Evolutionary conservation across 177 flowering plant species (phyloP).

Genomic region (Vitis hybrid): DNA sequence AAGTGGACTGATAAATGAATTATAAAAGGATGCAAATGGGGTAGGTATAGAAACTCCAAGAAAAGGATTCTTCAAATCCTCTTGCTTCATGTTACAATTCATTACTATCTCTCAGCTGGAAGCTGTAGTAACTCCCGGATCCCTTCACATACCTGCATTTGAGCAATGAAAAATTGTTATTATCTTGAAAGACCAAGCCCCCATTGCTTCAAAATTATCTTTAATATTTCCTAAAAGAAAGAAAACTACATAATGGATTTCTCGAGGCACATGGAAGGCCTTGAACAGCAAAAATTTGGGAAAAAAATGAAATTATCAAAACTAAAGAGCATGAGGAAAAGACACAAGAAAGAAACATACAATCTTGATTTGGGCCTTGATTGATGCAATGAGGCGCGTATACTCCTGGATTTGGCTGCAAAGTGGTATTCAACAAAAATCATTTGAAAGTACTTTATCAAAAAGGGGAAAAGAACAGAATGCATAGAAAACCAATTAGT

Average conservation of each 20-base stretch:
- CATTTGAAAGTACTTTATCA: background rate
- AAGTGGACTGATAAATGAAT: too few species aligned
- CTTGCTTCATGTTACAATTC: too few species aligned
- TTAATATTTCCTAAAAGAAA: too few species aligned
- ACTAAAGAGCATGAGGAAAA: background rate
- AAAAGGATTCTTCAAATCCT: too few species aligned
- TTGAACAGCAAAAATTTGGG: background rate
- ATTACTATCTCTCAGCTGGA: constrained; percentile 29
- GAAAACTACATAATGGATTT: too few species aligned
- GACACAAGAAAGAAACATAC: constrained; percentile 32
- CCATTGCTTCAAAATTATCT: background rate
- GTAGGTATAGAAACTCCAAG: too few species aligned
- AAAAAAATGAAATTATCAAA: background rate
- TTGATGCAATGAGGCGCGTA: constrained; percentile 71
- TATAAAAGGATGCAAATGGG: too few species aligned
- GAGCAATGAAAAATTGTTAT: background rate
- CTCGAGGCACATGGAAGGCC: background rate
- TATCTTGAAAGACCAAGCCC: background rate
- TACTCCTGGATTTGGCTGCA: constrained; percentile 83
- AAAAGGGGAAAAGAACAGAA: background rate
- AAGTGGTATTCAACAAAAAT: constrained; percentile 1
- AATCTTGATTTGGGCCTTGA: constrained; percentile 89
- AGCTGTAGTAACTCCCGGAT: constrained; percentile 69
- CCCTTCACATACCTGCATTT: constrained; percentile 71
- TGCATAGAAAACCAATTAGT: background rate